phyloP scores from a whole-genome alignment of 768 basidiomycete genomes.

The Dentipellis sp. region DNA sequence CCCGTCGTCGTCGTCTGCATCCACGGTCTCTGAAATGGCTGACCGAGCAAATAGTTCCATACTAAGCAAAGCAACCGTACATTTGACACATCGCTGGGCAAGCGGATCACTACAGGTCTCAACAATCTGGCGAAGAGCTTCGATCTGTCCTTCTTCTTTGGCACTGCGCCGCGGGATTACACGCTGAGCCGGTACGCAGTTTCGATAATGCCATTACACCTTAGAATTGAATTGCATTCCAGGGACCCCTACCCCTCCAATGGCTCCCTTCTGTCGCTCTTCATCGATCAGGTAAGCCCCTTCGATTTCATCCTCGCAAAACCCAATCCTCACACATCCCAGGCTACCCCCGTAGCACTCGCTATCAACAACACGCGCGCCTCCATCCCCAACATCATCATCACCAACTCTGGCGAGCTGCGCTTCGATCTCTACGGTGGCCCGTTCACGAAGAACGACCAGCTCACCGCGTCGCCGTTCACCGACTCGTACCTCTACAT shows the following conservation, averaged over 20 bases:
- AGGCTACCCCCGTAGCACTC: conserved; percentile 49
- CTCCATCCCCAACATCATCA: conserved; percentile 50
- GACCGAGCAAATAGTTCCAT: conserved; percentile 43
- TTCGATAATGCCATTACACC: not conserved
- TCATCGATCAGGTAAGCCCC: conserved; percentile 33
- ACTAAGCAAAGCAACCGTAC: conserved; percentile 35
- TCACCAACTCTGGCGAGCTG: conserved; percentile 53
- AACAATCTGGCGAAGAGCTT: conserved; percentile 43
- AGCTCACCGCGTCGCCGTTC: conserved; percentile 69
- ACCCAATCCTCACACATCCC: conserved; percentile 19
- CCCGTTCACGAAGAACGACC: conserved; percentile 72
- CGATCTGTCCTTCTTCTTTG: conserved; percentile 55
- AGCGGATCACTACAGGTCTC: conserved; percentile 45
- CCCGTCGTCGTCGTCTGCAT: not conserved
- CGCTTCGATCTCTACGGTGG: conserved; percentile 64
- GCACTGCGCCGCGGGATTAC: conserved; percentile 70
- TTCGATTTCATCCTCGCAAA: conserved; percentile 3
- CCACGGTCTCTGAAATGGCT: not conserved
- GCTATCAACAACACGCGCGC: conserved; percentile 56
- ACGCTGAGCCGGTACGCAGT: conserved; percentile 44
- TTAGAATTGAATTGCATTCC: not conserved
- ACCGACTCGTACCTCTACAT: conserved; percentile 55
- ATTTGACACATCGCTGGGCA: conserved; percentile 57
- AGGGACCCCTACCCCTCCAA: conserved; percentile 59
- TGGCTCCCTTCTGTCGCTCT: conserved; percentile 49